Base-by-base conservation (phyloP, 805 yeast species). In the Starmerella sirachaensis region DNA sequence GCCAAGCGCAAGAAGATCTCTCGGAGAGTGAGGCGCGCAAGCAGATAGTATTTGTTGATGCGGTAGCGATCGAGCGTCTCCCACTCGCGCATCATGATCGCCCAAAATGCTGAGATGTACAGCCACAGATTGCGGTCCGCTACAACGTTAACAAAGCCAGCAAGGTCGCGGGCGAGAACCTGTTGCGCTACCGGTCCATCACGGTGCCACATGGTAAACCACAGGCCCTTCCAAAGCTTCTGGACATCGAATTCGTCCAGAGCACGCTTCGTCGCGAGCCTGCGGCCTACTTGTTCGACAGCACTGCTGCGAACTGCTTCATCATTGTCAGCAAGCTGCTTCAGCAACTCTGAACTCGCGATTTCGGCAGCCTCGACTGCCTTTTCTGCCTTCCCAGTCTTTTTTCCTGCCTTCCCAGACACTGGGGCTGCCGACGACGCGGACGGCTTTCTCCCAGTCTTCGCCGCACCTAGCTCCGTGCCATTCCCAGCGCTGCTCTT, bases 141-240 rank as follows among this genome's bases (percentile, higher is more conserved):
- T 62, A 68, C 58, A 9, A 48, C 33, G n/a, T 45, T 44, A 21
- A 63, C 45, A 23, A 75, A 52, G 20, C 59, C 64, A 2, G 88
- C 93, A 45, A 91, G 63, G 29, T 72, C 74, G 33, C 68, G 70
- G 2, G 94, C 93, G 26, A 91, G 63, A 42, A 76, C 63, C 58
- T 85, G 94, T 60, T 91, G 98, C 18, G 94, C 91, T 51, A 79
- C 68, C 19, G 95, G 94, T 54, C 86, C 73, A 58, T 91, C 98
- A 55, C 93, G 72, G 62, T 79, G 84, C 97, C 98, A 91, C 94
- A 91, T 83, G 9, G 94, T 73, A 55, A 68, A 91, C 60, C 78
- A 91, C 28, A 91, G 66, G n/a, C 97, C 98, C 60, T 82, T 85
- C 96, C 98, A 91, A 42, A 91, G 63, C 56, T 88, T 86, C 48